Base-by-base conservation (phyloP, 352 stramenopile genomes). In the Phytophthora megakarya region DNA sequence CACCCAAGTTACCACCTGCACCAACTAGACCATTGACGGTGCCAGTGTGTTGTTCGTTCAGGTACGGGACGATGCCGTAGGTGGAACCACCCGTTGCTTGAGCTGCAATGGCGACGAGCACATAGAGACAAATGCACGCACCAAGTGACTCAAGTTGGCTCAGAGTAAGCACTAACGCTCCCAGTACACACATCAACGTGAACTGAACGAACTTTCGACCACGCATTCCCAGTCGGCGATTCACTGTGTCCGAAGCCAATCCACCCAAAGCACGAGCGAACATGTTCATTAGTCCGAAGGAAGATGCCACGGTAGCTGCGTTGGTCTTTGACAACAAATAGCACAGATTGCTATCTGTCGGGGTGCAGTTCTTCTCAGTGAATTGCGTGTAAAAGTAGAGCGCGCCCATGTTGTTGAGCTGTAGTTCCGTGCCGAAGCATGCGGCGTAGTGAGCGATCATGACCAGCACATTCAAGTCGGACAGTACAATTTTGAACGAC, bases 241-340 rank as follows among this genome's bases (percentile, higher is more conserved):
- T 98, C 49, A 81, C 65, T 16, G 84, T 78, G 70, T 98, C 95
- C 26, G 87, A 97, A 1, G 79, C 45, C 59, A 94, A 80, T 26
- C 93, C 93, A 35, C 96, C 92, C 40, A 97, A 40, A 23, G 89
- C 91, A 49, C 93, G 90, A 3, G 92, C 87, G 65, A 98, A 97
- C 44, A 98, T 74, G 70, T 98, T 98, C 89, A 98, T 98, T 60
- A 96, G 92, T 11, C 94, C 94, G 67, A 98, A 98, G 16, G 94
- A 83, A 18, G 91, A 97, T 7, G 93, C 90, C 62, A 98, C 85
- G 1, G 87, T 89, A 10, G 88, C 91, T 23, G 93, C 88, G 60
- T 73, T 70, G 22, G 74, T 79, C 63, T 81, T 88, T 32, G 81
- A 71, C 21, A 90, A 65, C 40, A 76, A 32, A 37, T 67, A 67